These are phyloP conservation scores for Ogataea allantospora DNA, from an alignment of 805 yeast genomes.

Conservation along the genomic window DNA sequence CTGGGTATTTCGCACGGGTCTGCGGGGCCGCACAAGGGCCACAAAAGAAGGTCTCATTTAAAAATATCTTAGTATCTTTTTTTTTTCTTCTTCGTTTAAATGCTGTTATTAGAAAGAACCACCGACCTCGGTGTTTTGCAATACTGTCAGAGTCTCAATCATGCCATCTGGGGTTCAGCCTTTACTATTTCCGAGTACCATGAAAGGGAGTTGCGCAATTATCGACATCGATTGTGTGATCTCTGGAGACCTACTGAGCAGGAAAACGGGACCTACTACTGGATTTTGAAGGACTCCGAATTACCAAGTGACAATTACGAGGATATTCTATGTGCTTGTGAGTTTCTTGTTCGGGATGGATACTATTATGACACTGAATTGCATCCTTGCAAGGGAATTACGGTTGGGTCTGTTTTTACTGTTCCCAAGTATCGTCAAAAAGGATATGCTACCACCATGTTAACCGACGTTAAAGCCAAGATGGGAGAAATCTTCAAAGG, in stretches of 20 bases:
- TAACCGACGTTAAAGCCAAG: conserved; percentile 34
- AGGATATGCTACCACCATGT: conserved; percentile 55
- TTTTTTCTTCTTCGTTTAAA: not conserved
- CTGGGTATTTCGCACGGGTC: conserved; percentile 26
- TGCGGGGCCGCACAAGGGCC: conserved; percentile 35
- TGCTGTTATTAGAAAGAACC: conserved; percentile 21
- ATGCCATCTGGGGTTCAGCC: conserved; percentile 28
- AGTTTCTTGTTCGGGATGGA: conserved; percentile 28
- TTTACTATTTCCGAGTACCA: conserved; percentile 24
- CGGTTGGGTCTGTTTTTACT: conserved; percentile 62
- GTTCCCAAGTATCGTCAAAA: conserved; percentile 45
- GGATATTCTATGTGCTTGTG: conserved; percentile 32
- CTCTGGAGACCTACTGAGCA: conserved; percentile 15
- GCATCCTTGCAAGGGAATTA: conserved; percentile 27
- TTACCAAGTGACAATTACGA: conserved; percentile 11
- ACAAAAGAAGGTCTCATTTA: conserved; percentile 26
- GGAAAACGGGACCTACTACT: conserved; percentile 27
- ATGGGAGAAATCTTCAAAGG: conserved; percentile 24
- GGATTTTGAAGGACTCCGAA: conserved; percentile 24
- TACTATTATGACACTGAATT: conserved; percentile 13
- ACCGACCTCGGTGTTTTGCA: conserved; percentile 17
- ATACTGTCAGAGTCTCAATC: conserved; percentile 25
- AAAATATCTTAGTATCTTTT: not conserved
- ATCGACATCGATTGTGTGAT: conserved; percentile 21
- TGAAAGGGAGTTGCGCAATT: conserved; percentile 24